Evolutionary conservation across 768 basidiomycete genomes (phyloP).

Genomic region (Coprinellus micaceus): DNA sequence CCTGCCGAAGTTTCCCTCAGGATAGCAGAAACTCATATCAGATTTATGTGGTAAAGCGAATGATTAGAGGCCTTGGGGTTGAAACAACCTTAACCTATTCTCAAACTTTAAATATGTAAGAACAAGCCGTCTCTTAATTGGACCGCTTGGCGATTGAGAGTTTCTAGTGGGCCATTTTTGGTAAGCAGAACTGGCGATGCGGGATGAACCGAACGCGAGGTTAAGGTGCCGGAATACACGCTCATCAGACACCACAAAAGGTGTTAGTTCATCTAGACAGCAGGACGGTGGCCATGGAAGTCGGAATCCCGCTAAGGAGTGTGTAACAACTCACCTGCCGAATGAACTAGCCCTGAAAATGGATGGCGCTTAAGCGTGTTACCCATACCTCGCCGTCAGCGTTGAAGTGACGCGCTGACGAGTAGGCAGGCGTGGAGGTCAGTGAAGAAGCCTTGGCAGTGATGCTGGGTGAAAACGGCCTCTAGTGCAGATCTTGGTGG

Average conservation of each 20-base stretch:
- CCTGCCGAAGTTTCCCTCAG: constrained; percentile 85
- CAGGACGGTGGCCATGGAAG: constrained; percentile 87
- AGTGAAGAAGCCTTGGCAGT: constrained; percentile 76
- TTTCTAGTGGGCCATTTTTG: constrained; percentile 81
- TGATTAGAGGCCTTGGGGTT: constrained; percentile 90
- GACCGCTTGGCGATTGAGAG: constrained; percentile 79
- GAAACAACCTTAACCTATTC: constrained; percentile 84
- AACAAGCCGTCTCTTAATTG: constrained; percentile 79
- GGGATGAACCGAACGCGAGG: constrained; percentile 68
- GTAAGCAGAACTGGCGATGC: constrained; percentile 68
- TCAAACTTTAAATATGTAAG: constrained; percentile 85
- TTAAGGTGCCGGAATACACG: constrained; percentile 78
- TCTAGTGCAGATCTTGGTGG: constrained; percentile 86
- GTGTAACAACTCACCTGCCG: constrained; percentile 88
- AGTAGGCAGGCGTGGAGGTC: constrained; percentile 76
- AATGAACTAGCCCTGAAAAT: constrained; percentile 91
- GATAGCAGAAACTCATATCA: constrained; percentile 54
- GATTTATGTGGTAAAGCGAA: constrained; percentile 77
- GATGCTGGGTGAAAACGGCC: constrained; percentile 57
- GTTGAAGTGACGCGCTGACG: constrained; percentile 68
- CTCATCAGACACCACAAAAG: constrained; percentile 84
- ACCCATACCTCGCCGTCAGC: constrained; percentile 80
- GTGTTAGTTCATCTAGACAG: constrained; percentile 87
- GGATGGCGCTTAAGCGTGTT: constrained; percentile 85
- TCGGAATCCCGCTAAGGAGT: constrained; percentile 83